phyloP scores from a whole-genome alignment of 2,329 filamentous ascomycete species.

The Periconia digitata region DNA sequence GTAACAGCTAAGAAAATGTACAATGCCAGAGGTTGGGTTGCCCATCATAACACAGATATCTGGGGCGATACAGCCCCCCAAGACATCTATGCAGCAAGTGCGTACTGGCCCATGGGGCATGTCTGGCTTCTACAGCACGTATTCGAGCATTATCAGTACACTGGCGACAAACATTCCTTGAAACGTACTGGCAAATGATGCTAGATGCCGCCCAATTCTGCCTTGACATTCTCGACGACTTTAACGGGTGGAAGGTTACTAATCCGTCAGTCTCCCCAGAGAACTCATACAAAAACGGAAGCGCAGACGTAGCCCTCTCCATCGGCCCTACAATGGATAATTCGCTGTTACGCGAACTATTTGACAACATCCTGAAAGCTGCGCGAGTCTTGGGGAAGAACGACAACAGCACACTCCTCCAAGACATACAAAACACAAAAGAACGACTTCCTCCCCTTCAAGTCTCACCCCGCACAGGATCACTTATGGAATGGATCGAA shows the following conservation, averaged over 20 bases:
- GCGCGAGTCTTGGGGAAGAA: background rate
- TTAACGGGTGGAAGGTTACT: background rate
- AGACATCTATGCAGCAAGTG: constrained; percentile 50
- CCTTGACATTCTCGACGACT: constrained; percentile 39
- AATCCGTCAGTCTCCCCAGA: background rate
- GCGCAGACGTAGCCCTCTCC: background rate
- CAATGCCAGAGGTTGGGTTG: constrained; percentile 57
- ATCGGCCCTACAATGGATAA: background rate
- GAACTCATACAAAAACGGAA: background rate
- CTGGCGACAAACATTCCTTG: constrained; percentile 51
- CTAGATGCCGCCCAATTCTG: constrained; percentile 54
- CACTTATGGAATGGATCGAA: background rate
- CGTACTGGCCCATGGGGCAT: constrained; percentile 58
- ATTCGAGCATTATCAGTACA: constrained; percentile 60
- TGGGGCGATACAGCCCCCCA: constrained; percentile 58
- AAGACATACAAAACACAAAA: background rate
- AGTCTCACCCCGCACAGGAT: background rate
- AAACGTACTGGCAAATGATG: constrained; percentile 53
- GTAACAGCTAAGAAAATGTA: constrained; percentile 59
- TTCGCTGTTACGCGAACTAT: background rate
- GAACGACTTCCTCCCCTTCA: background rate
- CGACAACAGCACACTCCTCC: background rate
- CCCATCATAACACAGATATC: constrained; percentile 61
- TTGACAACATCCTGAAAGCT: background rate
- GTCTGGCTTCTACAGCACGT: constrained; percentile 49